These are phyloP conservation scores for Rheum nobile DNA, from an alignment of 148 eudicot genomes.

Conservation along the genomic window DNA sequence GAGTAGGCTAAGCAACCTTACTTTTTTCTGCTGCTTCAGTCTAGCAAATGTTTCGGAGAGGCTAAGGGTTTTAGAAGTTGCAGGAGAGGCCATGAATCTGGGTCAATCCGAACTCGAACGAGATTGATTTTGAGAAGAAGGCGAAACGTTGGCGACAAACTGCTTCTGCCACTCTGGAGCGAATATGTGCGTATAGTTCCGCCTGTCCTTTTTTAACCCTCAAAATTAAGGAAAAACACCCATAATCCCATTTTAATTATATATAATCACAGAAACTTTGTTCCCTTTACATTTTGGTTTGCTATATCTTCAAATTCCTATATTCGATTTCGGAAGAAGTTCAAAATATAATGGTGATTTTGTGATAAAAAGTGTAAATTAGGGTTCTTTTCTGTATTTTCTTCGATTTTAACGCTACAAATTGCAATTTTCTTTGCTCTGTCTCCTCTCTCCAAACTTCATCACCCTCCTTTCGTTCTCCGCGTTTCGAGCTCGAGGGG, in stretches of 20 bases:
- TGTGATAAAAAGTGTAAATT: not conserved
- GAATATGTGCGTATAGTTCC: too few species aligned
- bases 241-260: too few species aligned
- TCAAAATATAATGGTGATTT: too few species aligned
- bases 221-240: too few species aligned
- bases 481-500: not conserved
- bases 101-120: not conserved
- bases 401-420: too few species aligned
- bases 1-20: constrained; percentile 12
- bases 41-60: constrained; percentile 64
- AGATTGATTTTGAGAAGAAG: not conserved
- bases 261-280: too few species aligned
- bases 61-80: constrained; percentile 32
- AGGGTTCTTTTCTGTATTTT: not conserved
- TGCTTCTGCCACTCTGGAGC: not conserved
- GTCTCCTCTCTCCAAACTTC: not conserved
- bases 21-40: constrained; percentile 55
- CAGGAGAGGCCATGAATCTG: not conserved
- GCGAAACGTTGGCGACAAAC: not conserved
- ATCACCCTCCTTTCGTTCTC: not conserved
- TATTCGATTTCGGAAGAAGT: too few species aligned
- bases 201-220: too few species aligned
- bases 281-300: too few species aligned
- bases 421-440: not conserved
- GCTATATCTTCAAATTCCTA: too few species aligned